Evolutionary conservation across 495 filamentous ascomycete genomes (phyloP).

Genomic region (Extremus antarcticus): DNA sequence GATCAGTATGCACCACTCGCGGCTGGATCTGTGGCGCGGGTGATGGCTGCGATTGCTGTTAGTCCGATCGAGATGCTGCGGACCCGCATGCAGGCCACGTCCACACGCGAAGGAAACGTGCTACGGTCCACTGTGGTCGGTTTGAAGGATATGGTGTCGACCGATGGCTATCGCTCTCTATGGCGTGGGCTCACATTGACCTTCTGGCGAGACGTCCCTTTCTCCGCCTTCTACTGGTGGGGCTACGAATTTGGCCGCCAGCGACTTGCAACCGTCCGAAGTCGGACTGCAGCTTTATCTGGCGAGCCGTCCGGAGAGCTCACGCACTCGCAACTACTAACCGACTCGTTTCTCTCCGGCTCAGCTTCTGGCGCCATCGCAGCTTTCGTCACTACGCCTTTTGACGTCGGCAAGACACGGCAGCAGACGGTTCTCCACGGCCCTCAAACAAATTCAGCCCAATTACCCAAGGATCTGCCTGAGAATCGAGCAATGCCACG

Average conservation of each 20-base stretch:
- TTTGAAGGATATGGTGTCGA: slow-evolving; percentile 64
- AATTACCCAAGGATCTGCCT: slow-evolving; percentile 37
- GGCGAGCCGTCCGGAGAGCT: slow-evolving; percentile 1
- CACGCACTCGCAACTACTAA: slow-evolving; percentile 59
- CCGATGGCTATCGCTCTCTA: slow-evolving; percentile 65
- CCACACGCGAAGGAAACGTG: slow-evolving; percentile 42
- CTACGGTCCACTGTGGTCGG: slow-evolving; percentile 67
- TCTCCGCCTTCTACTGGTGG: slow-evolving; percentile 95
- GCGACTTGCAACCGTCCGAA: slow-evolving; percentile 50
- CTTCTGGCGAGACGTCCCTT: slow-evolving; percentile 93
- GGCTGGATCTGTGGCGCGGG: slow-evolving; percentile 66
- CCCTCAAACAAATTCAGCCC: slow-evolving; percentile 18
- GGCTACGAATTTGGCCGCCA: slow-evolving; percentile 79
- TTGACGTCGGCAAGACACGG: slow-evolving; percentile 94
- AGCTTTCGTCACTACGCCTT: slow-evolving; percentile 85
- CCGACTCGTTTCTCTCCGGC: slow-evolving; percentile 81
- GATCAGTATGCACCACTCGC: slow-evolving; percentile 66
- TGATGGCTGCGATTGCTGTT: slow-evolving; percentile 70
- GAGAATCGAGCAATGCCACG: slow-evolving; percentile 65
- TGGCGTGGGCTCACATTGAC: slow-evolving; percentile 92
- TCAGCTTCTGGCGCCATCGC: slow-evolving; percentile 72
- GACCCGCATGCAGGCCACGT: slow-evolving; percentile 75
- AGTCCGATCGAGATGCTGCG: slow-evolving; percentile 91
- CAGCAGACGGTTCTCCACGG: slow-evolving; percentile 68
- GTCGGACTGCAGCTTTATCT: slow-evolving; percentile 26